Base-by-base conservation (phyloP, 1,139 yeast genomes). In the Pichia sp. region DNA sequence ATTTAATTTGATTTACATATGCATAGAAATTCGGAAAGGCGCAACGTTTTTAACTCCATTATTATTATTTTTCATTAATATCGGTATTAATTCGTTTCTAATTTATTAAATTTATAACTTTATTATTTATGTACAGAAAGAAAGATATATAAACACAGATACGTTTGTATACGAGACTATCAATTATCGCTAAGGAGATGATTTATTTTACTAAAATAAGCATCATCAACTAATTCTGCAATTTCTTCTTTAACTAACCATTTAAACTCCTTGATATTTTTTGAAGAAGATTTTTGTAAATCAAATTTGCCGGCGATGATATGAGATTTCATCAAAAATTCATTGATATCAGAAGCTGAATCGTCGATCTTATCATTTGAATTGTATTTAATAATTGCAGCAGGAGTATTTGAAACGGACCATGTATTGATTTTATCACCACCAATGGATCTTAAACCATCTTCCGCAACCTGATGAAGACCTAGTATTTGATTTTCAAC, bases 171-270 rank as follows among this genome's bases (percentile, higher is more conserved):
- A 38, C 11, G 28, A 30, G 19, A 22, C 27, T 11, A 29, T 46
- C 44, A 56, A 18, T 49, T 43, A 9, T 53, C 54, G 16, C 41
- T 39, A 9, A 56, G 48, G 42, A 67, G 52, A 50, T 59, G 65
- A 1, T 51, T 59, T 33, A 67, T 56, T 51, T 62, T 57, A 38
- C 73, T 64, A 66, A 71, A 90, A 68, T 88, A 88, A 34, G 73
- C 75, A 42, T 68, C 62, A 48, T 75, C 73, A 56, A 88, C 83
- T 55, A 73, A 70, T 38, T 76, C 74, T 58, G 74, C 69, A 55
- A 90, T 74, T 70, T 93, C 99, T 52, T 86, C 89, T 66, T 83
- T 87, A 43, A 90, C 79, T 60, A 90, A 75, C 99, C 99, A 93
- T 63, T 84, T 81, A 70, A 71, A 87, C 47, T 80, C 84, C 43